A percentile compares a stretch with the other conserved stretches of the same genome.
phyloP scores from a whole-genome alignment of 2,329 filamentous ascomycete genomes.

The Xylaria sp. region DNA sequence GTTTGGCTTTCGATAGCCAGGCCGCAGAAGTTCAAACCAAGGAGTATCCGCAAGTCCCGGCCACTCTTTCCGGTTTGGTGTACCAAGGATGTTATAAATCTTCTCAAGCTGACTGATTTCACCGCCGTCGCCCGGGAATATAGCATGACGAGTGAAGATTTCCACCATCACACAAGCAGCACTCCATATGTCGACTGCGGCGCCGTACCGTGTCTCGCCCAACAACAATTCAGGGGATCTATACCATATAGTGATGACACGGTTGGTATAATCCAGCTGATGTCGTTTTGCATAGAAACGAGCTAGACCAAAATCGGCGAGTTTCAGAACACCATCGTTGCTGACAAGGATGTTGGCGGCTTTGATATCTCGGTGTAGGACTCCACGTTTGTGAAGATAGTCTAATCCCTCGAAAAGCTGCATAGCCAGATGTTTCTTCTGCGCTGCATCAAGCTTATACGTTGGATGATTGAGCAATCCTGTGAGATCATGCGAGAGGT shows the following conservation, averaged over 20 bases:
- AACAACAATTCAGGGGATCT: constrained; percentile 89
- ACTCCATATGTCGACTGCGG: constrained; percentile 94
- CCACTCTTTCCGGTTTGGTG: constrained; percentile 86
- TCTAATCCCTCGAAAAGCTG: constrained; percentile 95
- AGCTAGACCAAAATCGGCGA: constrained; percentile 95
- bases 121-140: constrained; percentile 95
- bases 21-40: constrained; percentile 93
- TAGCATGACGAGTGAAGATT: constrained; percentile 92
- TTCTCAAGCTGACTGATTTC: constrained; percentile 96
- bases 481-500: constrained; percentile 94
- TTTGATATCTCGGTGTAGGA: constrained; percentile 97
- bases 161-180: constrained; percentile 96
- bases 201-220: constrained; percentile 89
- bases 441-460: constrained; percentile 83
- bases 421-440: constrained; percentile 92
- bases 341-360: constrained; percentile 97
- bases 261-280: constrained; percentile 95
- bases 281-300: constrained; percentile 94
- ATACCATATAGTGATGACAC: constrained; percentile 99
- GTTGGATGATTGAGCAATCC: constrained; percentile 94
- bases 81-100: constrained; percentile 93
- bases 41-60: constrained; percentile 91
- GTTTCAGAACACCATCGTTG: constrained; percentile 86
- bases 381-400: constrained; percentile 92
- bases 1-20: constrained; percentile 75